phyloP scores from a whole-genome alignment of 108 stramenopile species.

The Aureococcus anophagefferens region DNA sequence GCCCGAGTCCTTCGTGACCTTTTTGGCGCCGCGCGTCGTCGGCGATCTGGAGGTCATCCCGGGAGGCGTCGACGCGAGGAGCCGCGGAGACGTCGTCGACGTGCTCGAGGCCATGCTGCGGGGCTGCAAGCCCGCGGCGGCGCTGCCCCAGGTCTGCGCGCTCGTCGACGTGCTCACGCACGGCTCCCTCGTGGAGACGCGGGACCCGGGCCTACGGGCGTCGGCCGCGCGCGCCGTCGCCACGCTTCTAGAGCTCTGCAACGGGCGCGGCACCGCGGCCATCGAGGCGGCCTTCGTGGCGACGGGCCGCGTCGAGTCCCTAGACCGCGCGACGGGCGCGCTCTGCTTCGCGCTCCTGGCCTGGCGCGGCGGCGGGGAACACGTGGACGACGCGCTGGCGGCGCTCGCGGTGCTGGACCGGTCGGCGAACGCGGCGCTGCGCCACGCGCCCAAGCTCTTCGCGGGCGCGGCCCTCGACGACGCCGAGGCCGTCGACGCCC shows the following conservation, averaged over 20 bases:
- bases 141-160: not conserved
- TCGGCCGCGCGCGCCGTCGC: not conserved
- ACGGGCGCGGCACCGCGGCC: not conserved
- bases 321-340: not conserved
- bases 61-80: not conserved
- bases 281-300: not conserved
- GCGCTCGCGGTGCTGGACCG: not conserved
- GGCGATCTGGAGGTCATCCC: constrained; percentile 9
- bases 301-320: not conserved
- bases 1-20: constrained; percentile 9
- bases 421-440: no score
- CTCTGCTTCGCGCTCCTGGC: not conserved
- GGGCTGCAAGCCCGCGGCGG: not conserved
- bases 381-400: not conserved
- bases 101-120: not conserved
- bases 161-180: not conserved
- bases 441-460: no score
- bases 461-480: not conserved
- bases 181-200: not conserved
- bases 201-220: not conserved
- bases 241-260: not conserved
- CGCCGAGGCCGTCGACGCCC: not conserved
- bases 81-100: not conserved
- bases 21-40: constrained; percentile 4
- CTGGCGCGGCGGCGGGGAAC: not conserved